phyloP scores from a whole-genome alignment of 1,284 basidiomycete species.

The Somion occarium region DNA sequence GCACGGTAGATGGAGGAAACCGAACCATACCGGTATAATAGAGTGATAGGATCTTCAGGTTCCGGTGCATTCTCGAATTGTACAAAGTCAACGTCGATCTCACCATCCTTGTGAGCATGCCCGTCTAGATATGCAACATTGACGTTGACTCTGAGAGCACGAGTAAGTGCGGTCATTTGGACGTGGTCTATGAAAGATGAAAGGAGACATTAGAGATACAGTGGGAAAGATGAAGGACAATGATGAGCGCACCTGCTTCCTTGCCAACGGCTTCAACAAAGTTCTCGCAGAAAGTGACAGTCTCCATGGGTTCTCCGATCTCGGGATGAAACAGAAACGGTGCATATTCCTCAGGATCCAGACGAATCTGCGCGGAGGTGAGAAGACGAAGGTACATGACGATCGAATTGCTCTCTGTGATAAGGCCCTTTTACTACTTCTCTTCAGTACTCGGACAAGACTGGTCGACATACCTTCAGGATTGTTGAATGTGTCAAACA shows the following conservation, averaged over 20 bases:
- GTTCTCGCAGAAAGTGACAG: slow-evolving; percentile 67
- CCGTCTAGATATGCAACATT: slow-evolving; percentile 80
- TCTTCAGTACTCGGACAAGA: not conserved
- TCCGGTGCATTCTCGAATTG: slow-evolving; percentile 49
- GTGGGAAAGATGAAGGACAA: not conserved
- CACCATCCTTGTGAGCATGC: slow-evolving; percentile 11
- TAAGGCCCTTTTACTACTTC: not conserved
- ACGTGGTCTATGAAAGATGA: slow-evolving; percentile 82
- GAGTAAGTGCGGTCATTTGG: slow-evolving; percentile 76
- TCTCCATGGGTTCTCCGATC: slow-evolving; percentile 51
- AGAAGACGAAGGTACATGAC: slow-evolving; percentile 74
- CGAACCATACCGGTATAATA: slow-evolving; percentile 69
- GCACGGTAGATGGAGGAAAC: not conserved
- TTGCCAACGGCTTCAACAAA: slow-evolving; percentile 79
- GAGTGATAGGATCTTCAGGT: slow-evolving; percentile 42
- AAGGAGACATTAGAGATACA: slow-evolving; percentile 1
- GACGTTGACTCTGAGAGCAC: slow-evolving; percentile 64
- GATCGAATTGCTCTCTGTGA: slow-evolving; percentile 62
- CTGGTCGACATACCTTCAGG: slow-evolving; percentile 37
- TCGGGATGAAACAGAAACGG: slow-evolving; percentile 78
- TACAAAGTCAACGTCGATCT: slow-evolving; percentile 63
- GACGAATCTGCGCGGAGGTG: slow-evolving; percentile 78
- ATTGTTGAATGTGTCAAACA: slow-evolving; percentile 54
- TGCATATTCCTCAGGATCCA: slow-evolving; percentile 57
- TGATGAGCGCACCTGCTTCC: slow-evolving; percentile 60